Evolutionary conservation across 2,329 filamentous ascomycete genomes (phyloP), one percentile per base, ranked within the genome.

Genomic region (Chaetothyriales sp.): DNA sequence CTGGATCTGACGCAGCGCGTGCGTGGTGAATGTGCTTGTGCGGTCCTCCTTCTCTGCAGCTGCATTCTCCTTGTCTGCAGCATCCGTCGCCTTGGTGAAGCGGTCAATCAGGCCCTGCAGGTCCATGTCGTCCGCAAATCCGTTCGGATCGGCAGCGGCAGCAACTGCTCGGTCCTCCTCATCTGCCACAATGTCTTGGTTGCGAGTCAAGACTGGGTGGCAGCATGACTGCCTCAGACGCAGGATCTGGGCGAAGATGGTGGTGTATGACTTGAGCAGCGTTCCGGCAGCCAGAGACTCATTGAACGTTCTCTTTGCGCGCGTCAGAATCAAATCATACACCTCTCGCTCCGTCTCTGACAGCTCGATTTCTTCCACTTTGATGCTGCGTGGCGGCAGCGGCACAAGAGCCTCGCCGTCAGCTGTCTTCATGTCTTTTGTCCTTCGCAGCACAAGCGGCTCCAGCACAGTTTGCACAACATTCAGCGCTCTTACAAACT

Each of bases 351-450:
- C 92, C 8, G 84, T 74, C 58, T 86, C 74, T 0, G 88, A 90
- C 8, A 98, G 74, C 61, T 95, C 84, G 20, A 98, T 80, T 52
- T 88, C 78, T 51, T 95, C 84, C 49, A 98, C 84, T n/a, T 86
- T 80, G 51, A 96, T 77, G 0, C 78, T 81, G 59, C 88, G 86
- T 0, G 81, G 76, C 2, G 92, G 92, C 5, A 98, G 70, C 0
- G 84, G 80, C 1, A 98, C 90, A 2, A 98, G 65, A 5, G 81
- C 79, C 62, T 84, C 74, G 8, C 92, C 92, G 49, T 84, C 80
- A 0, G 92, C 90, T 0, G 88, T 96, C 68, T 87, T 94, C 92
- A 98, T 98, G 55, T 95, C 89, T 65, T 98, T 98, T 0, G 92
- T 98, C 54, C 92, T 79, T 44, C 92, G 79, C 66, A 98, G 80